phyloP scores from a whole-genome alignment of 73 alveolate genomes.

The Uronychia setigera region DNA sequence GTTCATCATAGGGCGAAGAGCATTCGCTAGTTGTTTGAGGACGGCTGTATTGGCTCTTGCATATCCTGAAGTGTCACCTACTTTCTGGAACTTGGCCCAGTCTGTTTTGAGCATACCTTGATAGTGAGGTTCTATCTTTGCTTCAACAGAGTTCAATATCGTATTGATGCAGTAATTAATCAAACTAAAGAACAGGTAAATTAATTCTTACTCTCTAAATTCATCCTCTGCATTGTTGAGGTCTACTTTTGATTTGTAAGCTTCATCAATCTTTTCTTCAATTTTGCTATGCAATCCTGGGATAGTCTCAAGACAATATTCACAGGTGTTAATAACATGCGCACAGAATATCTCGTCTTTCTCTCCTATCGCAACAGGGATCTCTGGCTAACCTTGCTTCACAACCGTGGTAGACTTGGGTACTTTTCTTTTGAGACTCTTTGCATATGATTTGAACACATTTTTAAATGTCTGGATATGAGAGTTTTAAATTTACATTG shows the following conservation, averaged over 20 bases:
- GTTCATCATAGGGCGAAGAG: conserved; percentile 10
- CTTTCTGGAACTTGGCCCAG: conserved; percentile 38
- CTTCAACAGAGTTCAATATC: conserved; percentile 14
- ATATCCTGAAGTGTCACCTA: conserved; percentile 40
- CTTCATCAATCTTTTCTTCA: conserved; percentile 82
- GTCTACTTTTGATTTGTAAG: conserved; percentile 69
- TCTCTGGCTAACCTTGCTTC: conserved; percentile 54
- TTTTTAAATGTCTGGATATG: conserved; percentile 65
- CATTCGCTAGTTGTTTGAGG: background rate
- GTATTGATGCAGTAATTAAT: conserved; percentile 16
- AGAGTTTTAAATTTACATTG: background rate
- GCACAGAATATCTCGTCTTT: conserved; percentile 55
- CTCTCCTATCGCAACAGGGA: background rate
- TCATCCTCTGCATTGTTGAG: conserved; percentile 53
- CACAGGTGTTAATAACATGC: conserved; percentile 84
- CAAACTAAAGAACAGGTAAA: background rate
- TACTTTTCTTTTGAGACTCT: conserved; percentile 56
- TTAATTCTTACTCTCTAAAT: conserved; percentile 28
- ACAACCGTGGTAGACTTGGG: conserved; percentile 46
- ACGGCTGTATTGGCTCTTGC: conserved; percentile 1
- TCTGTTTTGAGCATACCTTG: conserved; percentile 7
- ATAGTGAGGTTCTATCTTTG: conserved; percentile 30
- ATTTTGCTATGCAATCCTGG: conserved; percentile 75
- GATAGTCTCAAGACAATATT: conserved; percentile 77
- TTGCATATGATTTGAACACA: conserved; percentile 71